phyloP scores from a whole-genome alignment of 1,139 yeast genomes.

The Hansenula anomala region DNA sequence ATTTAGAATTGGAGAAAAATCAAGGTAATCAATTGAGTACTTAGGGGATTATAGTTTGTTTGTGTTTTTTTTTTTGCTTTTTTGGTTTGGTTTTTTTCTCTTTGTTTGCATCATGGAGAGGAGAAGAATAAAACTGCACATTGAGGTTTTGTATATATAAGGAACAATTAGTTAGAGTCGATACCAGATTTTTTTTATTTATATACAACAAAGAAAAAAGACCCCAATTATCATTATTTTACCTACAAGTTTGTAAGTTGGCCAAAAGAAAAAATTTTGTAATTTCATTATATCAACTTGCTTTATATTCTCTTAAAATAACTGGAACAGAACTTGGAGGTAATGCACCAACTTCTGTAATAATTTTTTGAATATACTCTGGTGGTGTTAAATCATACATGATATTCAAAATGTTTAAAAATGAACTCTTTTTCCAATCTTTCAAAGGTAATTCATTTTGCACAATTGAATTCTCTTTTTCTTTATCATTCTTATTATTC shows the following conservation, averaged over 20 bases:
- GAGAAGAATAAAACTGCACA: too few species aligned
- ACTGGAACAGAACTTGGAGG: conserved; percentile 99
- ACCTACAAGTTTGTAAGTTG: too few species aligned
- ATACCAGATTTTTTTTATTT: too few species aligned
- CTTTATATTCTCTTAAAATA: conserved; percentile 83
- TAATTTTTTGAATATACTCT: conserved; percentile 86
- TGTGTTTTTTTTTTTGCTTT: neutral
- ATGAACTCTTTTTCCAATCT: conserved; percentile 60
- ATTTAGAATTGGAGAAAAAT: conserved; percentile 1
- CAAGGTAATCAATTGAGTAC: neutral
- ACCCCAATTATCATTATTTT: too few species aligned
- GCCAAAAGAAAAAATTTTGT: too few species aligned
- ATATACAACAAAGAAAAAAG: too few species aligned
- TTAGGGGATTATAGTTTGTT: neutral
- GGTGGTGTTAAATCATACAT: conserved; percentile 96
- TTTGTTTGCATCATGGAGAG: too few species aligned
- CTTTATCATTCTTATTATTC: conserved; percentile 14
- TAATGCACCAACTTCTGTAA: conserved; percentile 92
- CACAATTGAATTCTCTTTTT: conserved; percentile 15
- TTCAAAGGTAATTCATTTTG: conserved; percentile 38
- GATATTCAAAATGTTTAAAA: conserved; percentile 73
- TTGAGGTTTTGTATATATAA: too few species aligned
- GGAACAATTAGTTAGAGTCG: too few species aligned
- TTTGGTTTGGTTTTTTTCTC: neutral
- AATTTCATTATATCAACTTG: conserved; percentile 1